Conservation (phyloP, 257 asterid species). For the Echium plantagineum region DNA sequence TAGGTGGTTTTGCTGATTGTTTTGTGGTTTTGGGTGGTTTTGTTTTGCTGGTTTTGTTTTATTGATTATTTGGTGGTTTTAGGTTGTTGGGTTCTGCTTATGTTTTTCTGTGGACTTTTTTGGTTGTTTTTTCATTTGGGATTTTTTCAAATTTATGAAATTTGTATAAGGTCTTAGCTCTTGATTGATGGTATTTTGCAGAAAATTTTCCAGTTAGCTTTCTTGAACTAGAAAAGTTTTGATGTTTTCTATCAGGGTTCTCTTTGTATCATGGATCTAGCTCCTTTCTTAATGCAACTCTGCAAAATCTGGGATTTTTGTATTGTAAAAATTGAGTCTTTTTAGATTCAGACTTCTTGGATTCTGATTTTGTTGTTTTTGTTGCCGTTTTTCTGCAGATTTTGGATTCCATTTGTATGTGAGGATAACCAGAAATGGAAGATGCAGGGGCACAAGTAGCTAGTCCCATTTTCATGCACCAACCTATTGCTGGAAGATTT, state of each 20-base stretch:
- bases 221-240: background rate
- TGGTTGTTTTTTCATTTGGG: too few species aligned
- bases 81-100: too few species aligned
- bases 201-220: background rate
- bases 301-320: background rate
- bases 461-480: slow-evolving; percentile 42
- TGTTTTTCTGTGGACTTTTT: too few species aligned
- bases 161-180: too few species aligned
- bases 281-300: too few species aligned
- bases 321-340: background rate
- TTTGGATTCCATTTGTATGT: background rate
- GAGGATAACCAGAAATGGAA: slow-evolving; percentile 29
- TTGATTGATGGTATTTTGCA: too few species aligned
- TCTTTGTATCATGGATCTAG: background rate
- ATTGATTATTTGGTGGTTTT: too few species aligned
- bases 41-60: background rate
- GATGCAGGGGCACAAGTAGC: slow-evolving; percentile 50
- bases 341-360: background rate
- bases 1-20: background rate
- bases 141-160: too few species aligned
- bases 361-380: background rate
- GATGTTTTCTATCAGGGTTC: background rate
- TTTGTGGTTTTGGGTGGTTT: too few species aligned
- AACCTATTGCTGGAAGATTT: slow-evolving; percentile 30
- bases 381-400: background rate